A percentile compares a stretch with the other conserved stretches of the same genome.
phyloP scores from a whole-genome alignment of 805 yeast genomes.

The Wickerhamiella siamensis region DNA sequence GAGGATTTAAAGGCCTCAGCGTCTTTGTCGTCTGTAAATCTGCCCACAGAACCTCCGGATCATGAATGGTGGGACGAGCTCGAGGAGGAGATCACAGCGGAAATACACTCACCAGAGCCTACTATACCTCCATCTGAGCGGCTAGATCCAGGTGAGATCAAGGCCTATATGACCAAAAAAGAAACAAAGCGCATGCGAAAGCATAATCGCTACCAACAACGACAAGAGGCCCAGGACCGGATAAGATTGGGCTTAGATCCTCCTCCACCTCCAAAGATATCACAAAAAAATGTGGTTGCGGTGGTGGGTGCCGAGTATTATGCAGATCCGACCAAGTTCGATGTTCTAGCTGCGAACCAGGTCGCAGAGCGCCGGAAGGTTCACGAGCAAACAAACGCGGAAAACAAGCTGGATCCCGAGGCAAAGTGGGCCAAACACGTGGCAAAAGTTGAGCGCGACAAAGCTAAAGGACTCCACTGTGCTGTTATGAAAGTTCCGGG shows the following conservation, averaged over 20 bases:
- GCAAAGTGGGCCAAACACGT: constrained; percentile 37
- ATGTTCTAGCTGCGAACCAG: constrained; percentile 51
- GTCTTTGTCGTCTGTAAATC: constrained; percentile 16
- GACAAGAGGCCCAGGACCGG: constrained; percentile 61
- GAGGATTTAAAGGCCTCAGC: constrained; percentile 26
- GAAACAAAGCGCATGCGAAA: constrained; percentile 64
- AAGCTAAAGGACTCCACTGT: constrained; percentile 36
- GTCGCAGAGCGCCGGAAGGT: constrained; percentile 42
- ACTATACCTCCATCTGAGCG: constrained; percentile 44
- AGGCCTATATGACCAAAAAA: constrained; percentile 54
- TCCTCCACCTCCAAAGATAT: constrained; percentile 81
- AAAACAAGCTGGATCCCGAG: constrained; percentile 47
- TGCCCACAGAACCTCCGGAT: constrained; percentile 38
- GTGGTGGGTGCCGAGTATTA: constrained; percentile 77
- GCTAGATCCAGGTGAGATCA: constrained; percentile 28
- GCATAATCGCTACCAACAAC: constrained; percentile 46
- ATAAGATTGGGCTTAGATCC: constrained; percentile 71
- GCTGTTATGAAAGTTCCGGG: constrained; percentile 45
- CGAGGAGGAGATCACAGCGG: constrained; percentile 16
- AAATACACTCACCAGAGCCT: constrained; percentile 69
- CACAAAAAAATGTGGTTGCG: constrained; percentile 68
- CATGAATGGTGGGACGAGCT: constrained; percentile 68
- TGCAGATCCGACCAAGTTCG: constrained; percentile 79
- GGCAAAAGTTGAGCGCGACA: constrained; percentile 34
- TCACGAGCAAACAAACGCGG: constrained; percentile 50